Conservation (phyloP, 805 yeast genomes). For the Ogataea degrootiae region DNA sequence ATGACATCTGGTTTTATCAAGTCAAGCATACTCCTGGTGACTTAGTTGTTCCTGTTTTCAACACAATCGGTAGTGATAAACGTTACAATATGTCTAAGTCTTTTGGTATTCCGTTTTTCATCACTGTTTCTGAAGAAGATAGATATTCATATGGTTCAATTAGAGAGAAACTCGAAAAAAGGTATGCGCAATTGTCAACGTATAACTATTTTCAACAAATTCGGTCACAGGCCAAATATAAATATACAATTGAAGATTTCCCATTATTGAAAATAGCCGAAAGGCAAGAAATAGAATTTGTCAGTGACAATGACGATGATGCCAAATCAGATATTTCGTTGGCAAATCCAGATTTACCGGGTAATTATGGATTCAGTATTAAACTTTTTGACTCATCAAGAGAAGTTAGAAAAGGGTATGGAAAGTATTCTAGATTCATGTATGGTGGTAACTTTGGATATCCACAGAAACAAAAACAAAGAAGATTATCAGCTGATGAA, state of each 20-base stretch:
- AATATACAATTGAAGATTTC: constrained; percentile 22
- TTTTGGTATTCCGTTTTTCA: constrained; percentile 76
- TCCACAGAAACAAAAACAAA: not conserved
- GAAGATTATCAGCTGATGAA: constrained; percentile 2
- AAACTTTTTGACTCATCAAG: constrained; percentile 34
- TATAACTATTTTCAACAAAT: constrained; percentile 31
- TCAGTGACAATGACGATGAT: constrained; percentile 24
- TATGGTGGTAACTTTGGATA: constrained; percentile 4
- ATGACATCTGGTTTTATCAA: constrained; percentile 60
- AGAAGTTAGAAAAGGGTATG: constrained; percentile 19
- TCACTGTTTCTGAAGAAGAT: constrained; percentile 52
- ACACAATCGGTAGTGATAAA: constrained; percentile 36
- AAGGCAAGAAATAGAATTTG: not conserved
- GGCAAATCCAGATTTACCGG: constrained; percentile 48
- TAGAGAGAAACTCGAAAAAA: constrained; percentile 48
- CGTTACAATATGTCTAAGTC: constrained; percentile 35
- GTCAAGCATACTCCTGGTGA: constrained; percentile 40
- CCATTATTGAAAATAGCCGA: constrained; percentile 17
- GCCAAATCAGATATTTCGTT: constrained; percentile 44
- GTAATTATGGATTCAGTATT: constrained; percentile 44
- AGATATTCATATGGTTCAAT: constrained; percentile 52
- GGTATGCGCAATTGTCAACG: constrained; percentile 45
- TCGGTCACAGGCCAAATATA: constrained; percentile 13
- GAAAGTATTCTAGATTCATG: constrained; percentile 8
- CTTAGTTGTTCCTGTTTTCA: constrained; percentile 58